Percentiles rank a stretch among this genome's conserved stretches.
These are phyloP conservation scores for Xanthoconium stramineum DNA, from an alignment of 768 basidiomycete species.

Conservation along the genomic window DNA sequence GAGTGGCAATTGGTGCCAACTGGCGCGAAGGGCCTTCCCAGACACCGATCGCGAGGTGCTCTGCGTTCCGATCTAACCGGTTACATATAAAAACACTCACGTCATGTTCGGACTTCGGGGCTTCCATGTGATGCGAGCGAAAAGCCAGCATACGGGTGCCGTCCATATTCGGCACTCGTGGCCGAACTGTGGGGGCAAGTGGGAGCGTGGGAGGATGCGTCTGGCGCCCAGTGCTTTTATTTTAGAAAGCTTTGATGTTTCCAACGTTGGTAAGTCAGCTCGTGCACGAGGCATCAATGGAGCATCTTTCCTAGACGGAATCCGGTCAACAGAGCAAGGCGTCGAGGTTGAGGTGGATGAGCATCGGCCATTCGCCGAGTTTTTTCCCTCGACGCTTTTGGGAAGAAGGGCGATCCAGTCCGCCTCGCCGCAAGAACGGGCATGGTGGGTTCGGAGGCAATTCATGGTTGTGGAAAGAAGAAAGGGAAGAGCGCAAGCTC, in stretches of 20 bases:
- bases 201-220: not conserved
- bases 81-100: not conserved
- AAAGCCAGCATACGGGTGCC: slow-evolving; percentile 31
- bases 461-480: not conserved
- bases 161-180: slow-evolving; percentile 1
- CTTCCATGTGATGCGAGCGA: slow-evolving; percentile 60
- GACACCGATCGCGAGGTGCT: not conserved
- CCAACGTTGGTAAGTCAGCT: slow-evolving; percentile 41
- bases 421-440: not conserved
- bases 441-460: not conserved
- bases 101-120: slow-evolving; percentile 18
- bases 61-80: not conserved
- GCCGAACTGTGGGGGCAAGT: not conserved
- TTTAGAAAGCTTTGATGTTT: slow-evolving; percentile 5
- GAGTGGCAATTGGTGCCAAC: not conserved
- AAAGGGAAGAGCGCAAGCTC: not conserved
- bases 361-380: slow-evolving; percentile 51
- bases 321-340: slow-evolving; percentile 46
- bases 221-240: not conserved
- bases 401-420: not conserved
- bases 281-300: slow-evolving; percentile 54
- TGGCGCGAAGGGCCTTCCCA: not conserved
- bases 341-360: slow-evolving; percentile 37
- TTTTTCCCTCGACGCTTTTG: slow-evolving; percentile 52
- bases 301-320: slow-evolving; percentile 48